phyloP scores from a whole-genome alignment of 2,329 filamentous ascomycete genomes.

The Calonectria hawksworthii region DNA sequence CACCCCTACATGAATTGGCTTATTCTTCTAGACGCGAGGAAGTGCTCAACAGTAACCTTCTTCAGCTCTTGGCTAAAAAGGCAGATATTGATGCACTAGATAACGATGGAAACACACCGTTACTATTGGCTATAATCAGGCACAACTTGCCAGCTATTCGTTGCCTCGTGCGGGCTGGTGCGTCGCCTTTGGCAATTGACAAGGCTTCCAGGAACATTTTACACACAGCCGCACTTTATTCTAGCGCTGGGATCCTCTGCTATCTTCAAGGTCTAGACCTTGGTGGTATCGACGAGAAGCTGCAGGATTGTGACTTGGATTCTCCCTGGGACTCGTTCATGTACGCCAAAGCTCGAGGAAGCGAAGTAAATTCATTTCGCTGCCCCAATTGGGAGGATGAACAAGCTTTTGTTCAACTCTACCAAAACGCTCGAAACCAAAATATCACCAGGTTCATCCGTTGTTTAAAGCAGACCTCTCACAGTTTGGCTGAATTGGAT shows the following conservation, averaged over 20 bases:
- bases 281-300: not conserved
- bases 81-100: not conserved
- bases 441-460: not conserved
- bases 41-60: not conserved
- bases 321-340: not conserved
- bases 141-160: not conserved
- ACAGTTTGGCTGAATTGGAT: not conserved
- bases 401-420: not conserved
- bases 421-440: not conserved
- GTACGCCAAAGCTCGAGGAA: not conserved
- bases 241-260: not conserved
- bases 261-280: not conserved
- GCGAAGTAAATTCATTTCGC: rapidly evolving
- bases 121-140: not conserved
- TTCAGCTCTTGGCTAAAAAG: not conserved
- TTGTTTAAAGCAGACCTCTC: not conserved
- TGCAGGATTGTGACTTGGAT: not conserved
- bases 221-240: not conserved
- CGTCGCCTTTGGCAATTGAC: not conserved
- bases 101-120: not conserved
- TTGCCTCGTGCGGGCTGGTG: not conserved
- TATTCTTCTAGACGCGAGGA: not conserved
- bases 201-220: not conserved
- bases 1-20: not conserved
- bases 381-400: not conserved